A percentile compares a stretch with the other conserved stretches of the same genome.
These are phyloP conservation scores for Botrytis deweyae DNA, from an alignment of 2,329 filamentous ascomycete genomes.

Conservation along the genomic window DNA sequence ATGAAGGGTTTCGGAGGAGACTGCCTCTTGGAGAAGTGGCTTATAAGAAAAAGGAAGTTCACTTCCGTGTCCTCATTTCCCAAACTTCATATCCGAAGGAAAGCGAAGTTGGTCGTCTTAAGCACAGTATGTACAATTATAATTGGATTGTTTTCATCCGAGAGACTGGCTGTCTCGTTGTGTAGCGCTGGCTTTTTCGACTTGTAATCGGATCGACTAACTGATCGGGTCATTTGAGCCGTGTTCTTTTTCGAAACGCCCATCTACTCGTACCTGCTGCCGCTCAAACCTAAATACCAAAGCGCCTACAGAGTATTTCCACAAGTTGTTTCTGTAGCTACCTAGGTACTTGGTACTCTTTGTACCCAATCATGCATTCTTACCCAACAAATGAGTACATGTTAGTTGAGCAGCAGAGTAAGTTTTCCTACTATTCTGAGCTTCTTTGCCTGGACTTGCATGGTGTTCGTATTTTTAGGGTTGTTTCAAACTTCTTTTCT, in stretches of 20 bases:
- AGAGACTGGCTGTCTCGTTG: not conserved
- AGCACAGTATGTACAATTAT: not conserved
- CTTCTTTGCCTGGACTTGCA: not conserved
- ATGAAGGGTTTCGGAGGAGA: not conserved
- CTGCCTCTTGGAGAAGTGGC: not conserved
- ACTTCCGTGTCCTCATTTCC: not conserved
- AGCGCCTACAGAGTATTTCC: conserved; percentile 4
- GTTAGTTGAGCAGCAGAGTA: not conserved
- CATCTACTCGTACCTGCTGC: not conserved
- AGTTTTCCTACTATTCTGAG: not conserved
- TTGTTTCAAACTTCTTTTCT: not conserved
- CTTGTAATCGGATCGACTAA: not conserved
- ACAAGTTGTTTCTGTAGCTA: not conserved
- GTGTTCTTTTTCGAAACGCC: conserved; percentile 11
- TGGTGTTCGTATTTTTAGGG: not conserved
- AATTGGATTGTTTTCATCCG: not conserved
- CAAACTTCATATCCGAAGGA: not conserved
- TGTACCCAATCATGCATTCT: conserved; percentile 15
- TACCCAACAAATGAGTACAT: not conserved
- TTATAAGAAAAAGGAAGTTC: not conserved
- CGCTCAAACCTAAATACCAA: conserved; percentile 6
- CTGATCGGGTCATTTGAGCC: not conserved
- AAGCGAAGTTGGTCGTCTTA: not conserved
- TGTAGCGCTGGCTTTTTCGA: conserved; percentile 3
- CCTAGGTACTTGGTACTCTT: not conserved